Base-by-base conservation (phyloP, 352 stramenopile genomes). In the Phytopythium montanum region DNA sequence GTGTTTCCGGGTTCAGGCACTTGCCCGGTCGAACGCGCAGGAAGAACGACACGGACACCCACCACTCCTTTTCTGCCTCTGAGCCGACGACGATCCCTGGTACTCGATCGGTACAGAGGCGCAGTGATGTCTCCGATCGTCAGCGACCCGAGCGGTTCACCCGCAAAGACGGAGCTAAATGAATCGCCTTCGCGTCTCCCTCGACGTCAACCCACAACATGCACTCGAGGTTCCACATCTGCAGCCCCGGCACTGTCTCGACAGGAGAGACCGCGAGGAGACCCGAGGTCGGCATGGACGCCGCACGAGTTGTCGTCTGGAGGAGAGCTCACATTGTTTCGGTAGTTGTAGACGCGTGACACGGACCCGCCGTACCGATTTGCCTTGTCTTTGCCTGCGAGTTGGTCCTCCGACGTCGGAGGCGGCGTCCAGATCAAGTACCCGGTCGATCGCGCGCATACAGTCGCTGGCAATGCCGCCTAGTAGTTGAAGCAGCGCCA, bases 21-120 rank as follows among this genome's bases (percentile, higher is more conserved):
- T 64, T 68, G 26, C 85, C 60, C 7, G 85, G 85, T 18, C 72
- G 72, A 7, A 69, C 78, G 26, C 85, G 66, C 34, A 94, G 59
- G 59, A 93, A 94, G 56, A 88, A 94, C 8, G 85, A 83, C 85
- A 94, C 93, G 1, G 85, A 94, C 85, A 94, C 93, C 54, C 83
- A 77, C 2, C 83, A 74, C n/a, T 80, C 51, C 0, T n/a, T n/a
- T n/a, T n/a, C n/a, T n/a, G 64, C 68, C 52, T 92, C 85, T 1
- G 50, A 65, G n/a, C 73, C 62, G 14, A 90, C 82, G 31, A 70
- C 75, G 42, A 90, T 85, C 0, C 81, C 78, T 9, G 85, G 81
- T 4, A 94, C 85, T n/a, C 83, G n/a, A n/a, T n/a, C n/a, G 83
- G 60, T 94, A 81, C 28, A 94, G 62, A 48, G 81, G 81, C 2